Evolutionary conservation across 495 filamentous ascomycete species (phyloP).

Genomic region (Tuber borchii): DNA sequence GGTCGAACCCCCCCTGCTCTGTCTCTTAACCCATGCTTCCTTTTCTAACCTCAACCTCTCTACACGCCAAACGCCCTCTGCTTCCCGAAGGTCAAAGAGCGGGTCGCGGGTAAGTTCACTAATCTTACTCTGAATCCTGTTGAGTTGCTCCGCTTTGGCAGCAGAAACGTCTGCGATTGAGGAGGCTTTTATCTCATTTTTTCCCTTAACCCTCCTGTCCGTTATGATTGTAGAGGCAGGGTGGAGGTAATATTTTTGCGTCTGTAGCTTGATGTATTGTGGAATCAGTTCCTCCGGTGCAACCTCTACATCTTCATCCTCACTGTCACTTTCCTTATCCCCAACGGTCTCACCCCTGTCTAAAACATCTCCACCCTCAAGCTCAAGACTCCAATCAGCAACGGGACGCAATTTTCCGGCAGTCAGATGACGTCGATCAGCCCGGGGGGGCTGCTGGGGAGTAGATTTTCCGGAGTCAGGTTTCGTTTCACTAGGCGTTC

Average conservation of each 20-base stretch:
- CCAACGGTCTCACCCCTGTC: constrained; percentile 26
- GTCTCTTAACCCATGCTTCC: constrained; percentile 44
- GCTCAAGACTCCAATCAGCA: constrained; percentile 34
- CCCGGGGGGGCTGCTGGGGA: background rate
- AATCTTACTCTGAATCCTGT: constrained; percentile 63
- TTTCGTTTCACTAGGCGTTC: constrained; percentile 16
- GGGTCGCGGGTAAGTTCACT: constrained; percentile 74
- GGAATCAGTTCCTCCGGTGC: constrained; percentile 69
- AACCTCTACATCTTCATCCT: constrained; percentile 53
- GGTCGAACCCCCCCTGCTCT: constrained; percentile 20
- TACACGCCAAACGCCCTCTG: constrained; percentile 65
- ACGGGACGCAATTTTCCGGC: constrained; percentile 20
- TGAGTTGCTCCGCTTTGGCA: constrained; percentile 45
- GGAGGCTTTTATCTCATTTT: constrained; percentile 26
- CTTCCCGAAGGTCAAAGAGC: constrained; percentile 72
- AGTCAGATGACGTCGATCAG: constrained; percentile 23
- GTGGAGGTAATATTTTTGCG: constrained; percentile 62
- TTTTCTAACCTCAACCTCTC: constrained; percentile 61
- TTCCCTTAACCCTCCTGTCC: constrained; percentile 46
- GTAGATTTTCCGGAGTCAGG: constrained; percentile 10
- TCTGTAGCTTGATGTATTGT: constrained; percentile 64
- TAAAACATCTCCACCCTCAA: constrained; percentile 42
- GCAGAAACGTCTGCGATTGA: constrained; percentile 40
- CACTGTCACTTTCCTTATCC: constrained; percentile 37
- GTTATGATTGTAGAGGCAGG: constrained; percentile 51